Evolutionary conservation across 2,329 filamentous ascomycete genomes (phyloP), one percentile per base, ranked within the genome.

Genomic region (Diplodia mutila): DNA sequence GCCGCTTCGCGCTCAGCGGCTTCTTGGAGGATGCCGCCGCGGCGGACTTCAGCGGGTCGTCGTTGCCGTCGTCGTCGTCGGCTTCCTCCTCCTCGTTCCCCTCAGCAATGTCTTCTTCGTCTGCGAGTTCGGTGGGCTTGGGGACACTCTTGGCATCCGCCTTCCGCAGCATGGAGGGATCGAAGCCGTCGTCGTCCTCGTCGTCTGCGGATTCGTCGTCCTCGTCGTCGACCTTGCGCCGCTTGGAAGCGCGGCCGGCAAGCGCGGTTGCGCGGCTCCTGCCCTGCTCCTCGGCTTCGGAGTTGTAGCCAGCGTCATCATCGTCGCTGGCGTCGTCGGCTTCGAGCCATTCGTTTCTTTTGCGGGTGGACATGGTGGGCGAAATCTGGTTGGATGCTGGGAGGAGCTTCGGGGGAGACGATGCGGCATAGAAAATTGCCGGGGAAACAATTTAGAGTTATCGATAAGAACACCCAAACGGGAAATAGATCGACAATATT

Each of bases 341-440:
- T n/a, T 84, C 82, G 67, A 94, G 85, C 73, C 90, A 94, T 64
- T 91, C 86, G 77, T 93, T 93, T 72, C 86, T 86, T 75, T 90
- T 92, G 74, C 89, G 86, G 49, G 87, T 82, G 1, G 89, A 79
- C 90, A 93, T 93, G 37, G 49, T 23, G 55, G 21, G 25, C 12
- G 34, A n/a, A 27, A 46, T 48, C 8, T 25, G 59, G 27, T n/a
- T 27, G 29, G 12, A 16, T 25, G 59, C 27, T 46, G n/a, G n/a
- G 42, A 46, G 11, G 8, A 18, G 59, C 42, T 37, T 63, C 29
- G 42, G 59, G 21, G 37, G 39, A 61, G 57, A 48, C 32, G 55
- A 27, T 49, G 57, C 57, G 39, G 57, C 27, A 37, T 63, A 51
- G 59, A 63, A 63, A 51, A 63, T 51, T 61, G 57, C 8, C 57